phyloP scores from a whole-genome alignment of 345 rosid genomes.

The Pistacia vera region DNA sequence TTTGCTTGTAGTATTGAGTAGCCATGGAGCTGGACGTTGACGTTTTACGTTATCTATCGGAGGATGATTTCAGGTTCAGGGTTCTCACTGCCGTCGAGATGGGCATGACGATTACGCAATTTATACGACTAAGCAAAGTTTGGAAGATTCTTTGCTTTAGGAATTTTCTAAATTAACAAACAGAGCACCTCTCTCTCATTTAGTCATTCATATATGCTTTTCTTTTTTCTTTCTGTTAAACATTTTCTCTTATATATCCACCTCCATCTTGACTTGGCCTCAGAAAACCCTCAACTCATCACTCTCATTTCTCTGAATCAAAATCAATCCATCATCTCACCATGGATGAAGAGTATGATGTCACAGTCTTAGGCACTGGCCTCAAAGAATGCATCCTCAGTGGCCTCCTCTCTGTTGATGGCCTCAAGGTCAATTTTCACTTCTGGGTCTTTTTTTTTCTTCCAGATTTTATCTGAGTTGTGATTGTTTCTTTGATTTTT shows the following conservation, averaged over 20 bases:
- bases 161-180: constrained; percentile 15
- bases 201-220: too few relatives aligned
- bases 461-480: constrained; percentile 5
- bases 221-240: neutral
- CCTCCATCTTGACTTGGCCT: constrained; percentile 7
- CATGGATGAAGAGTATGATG: constrained; percentile 99
- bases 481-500: neutral
- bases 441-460: neutral
- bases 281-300: neutral
- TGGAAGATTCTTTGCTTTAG: constrained; percentile 2
- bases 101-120: constrained; percentile 66
- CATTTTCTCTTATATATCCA: neutral
- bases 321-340: neutral
- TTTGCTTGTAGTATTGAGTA: neutral
- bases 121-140: too few relatives aligned
- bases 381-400: constrained; percentile 99
- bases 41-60: constrained; percentile 74
- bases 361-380: constrained; percentile 91
- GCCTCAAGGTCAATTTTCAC: constrained; percentile 69
- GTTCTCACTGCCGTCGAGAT: constrained; percentile 92
- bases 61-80: constrained; percentile 71
- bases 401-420: constrained; percentile 98
- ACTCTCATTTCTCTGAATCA: neutral
- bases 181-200: constrained; percentile 26
- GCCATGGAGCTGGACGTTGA: constrained; percentile 81